Base-by-base conservation (phyloP, 257 asterid species). In the Coffea eugenioides region DNA sequence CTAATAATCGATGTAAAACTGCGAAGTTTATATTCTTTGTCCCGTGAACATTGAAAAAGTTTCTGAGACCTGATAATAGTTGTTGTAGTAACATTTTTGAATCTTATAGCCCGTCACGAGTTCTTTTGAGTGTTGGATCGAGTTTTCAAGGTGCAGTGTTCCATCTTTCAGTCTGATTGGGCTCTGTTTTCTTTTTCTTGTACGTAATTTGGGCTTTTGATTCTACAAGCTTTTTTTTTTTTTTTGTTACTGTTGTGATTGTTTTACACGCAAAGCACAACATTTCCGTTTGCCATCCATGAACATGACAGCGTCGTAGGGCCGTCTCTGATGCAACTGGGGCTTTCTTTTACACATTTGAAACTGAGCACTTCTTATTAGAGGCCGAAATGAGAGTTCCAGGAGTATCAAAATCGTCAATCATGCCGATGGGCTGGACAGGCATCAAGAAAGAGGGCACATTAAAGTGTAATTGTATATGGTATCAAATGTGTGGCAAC, bases 61-160 rank as follows among this genome's bases (percentile, higher is more conserved):
- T 48, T 9, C 52, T 9, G 52, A 8, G 52, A 9, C 13, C 52
- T 48, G 52, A 7, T 39, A 39, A 39, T 39, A 39, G 43, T 39
- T 39, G 43, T 39, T 39, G 43, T 39, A 39, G 5, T 39, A 39
- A 39, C 5, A 39, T 2, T 2, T 39, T 4, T 31, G 34, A 31
- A 31, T 31, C 34, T 31, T 31, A 31, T 1, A 31, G 34, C 34
- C 14, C 18, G 18, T 51, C 0, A 23, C 1, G 4, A 23, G n/a
- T 21, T 13, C 66, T 61, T 7, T 61, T 31, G 66, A 61, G 23
- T 23, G 27, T 21, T 20, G 9, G 65, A 21, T 59, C 65, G 27
- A 59, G 10, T 59, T 59, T 2, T n/a, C 6, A 5, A 25, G 4
- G 2, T 0, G 6, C 3, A 0, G 4, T 1, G 0, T 7, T 0